These are phyloP conservation scores for Perkinsus olseni DNA, from an alignment of 169 alveolate genomes.

Conservation along the genomic window DNA sequence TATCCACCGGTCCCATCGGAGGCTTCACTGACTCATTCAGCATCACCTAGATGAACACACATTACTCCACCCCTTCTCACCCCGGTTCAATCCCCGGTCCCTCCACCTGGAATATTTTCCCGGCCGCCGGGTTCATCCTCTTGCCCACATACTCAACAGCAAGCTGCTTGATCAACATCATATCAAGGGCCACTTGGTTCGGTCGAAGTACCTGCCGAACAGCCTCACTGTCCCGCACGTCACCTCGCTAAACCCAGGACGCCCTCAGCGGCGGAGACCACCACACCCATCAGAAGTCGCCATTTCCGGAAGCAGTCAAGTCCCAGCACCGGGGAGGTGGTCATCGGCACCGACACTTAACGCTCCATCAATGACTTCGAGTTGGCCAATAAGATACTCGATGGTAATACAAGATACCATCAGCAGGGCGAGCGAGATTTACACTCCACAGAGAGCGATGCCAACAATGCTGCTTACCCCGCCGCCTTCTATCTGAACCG, in stretches of 20 bases:
- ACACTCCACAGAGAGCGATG: too few relatives aligned
- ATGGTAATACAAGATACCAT: too few relatives aligned
- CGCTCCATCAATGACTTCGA: too few relatives aligned
- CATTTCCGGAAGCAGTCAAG: too few relatives aligned
- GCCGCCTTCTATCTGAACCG: neutral
- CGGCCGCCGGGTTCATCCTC: neutral
- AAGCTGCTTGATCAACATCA: neutral
- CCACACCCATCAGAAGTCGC: too few relatives aligned
- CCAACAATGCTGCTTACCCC: neutral
- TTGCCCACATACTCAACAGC: neutral
- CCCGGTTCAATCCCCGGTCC: neutral
- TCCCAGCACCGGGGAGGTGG: too few relatives aligned
- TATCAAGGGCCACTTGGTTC: neutral
- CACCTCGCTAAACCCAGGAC: too few relatives aligned
- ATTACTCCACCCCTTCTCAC: too few relatives aligned
- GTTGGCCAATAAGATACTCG: too few relatives aligned
- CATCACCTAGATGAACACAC: neutral
- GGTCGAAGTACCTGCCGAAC: neutral
- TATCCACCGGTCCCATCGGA: neutral
- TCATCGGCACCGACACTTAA: too few relatives aligned
- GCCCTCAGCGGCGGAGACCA: too few relatives aligned
- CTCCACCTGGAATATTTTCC: neutral
- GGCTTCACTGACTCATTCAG: neutral
- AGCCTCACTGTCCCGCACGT: neutral
- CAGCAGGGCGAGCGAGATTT: too few relatives aligned